Percentiles rank a stretch among this genome's conserved stretches.
Conservation (phyloP, 2,329 filamentous ascomycete species). For the Calycina herbarum region DNA sequence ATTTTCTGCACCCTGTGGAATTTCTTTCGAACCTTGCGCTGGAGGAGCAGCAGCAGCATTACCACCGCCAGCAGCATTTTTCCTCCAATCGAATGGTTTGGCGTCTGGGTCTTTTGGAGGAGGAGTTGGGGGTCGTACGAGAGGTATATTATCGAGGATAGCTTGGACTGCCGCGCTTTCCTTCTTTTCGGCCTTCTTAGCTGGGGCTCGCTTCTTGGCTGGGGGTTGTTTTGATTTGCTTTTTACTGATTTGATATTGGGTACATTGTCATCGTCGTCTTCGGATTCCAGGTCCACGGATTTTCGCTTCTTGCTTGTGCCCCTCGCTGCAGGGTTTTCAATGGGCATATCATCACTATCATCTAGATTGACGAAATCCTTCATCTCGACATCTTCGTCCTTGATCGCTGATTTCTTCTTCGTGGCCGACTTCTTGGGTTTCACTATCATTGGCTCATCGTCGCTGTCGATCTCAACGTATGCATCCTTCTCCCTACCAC, state of each 20-base stretch:
- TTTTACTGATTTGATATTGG: constrained; percentile 55
- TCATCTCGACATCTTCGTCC: constrained; percentile 49
- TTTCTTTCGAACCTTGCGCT: constrained; percentile 62
- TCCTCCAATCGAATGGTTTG: constrained; percentile 77
- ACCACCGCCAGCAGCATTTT: constrained; percentile 55
- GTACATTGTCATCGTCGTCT: constrained; percentile 58
- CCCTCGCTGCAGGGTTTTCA: constrained; percentile 31
- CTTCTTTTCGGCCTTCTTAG: constrained; percentile 62
- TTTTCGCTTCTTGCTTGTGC: constrained; percentile 56
- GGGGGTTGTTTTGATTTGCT: constrained; percentile 36
- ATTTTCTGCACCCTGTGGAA: constrained; percentile 83
- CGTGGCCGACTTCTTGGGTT: constrained; percentile 50
- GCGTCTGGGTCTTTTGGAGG: constrained; percentile 67
- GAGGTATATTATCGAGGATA: constrained; percentile 86
- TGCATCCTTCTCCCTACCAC: constrained; percentile 69
- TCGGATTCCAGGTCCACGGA: constrained; percentile 55
- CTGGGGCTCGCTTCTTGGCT: constrained; percentile 38
- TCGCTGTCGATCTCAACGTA: constrained; percentile 70
- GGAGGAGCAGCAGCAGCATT: constrained; percentile 61
- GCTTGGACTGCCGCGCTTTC: constrained; percentile 75
- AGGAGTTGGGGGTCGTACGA: constrained; percentile 78
- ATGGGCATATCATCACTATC: constrained; percentile 47
- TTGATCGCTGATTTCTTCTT: constrained; percentile 43
- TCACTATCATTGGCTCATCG: constrained; percentile 59
- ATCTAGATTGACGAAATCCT: constrained; percentile 28